Percentiles rank a stretch among this genome's conserved stretches.
phyloP scores from a whole-genome alignment of 352 stramenopile genomes.

The Globisporangium sylvaticum region DNA sequence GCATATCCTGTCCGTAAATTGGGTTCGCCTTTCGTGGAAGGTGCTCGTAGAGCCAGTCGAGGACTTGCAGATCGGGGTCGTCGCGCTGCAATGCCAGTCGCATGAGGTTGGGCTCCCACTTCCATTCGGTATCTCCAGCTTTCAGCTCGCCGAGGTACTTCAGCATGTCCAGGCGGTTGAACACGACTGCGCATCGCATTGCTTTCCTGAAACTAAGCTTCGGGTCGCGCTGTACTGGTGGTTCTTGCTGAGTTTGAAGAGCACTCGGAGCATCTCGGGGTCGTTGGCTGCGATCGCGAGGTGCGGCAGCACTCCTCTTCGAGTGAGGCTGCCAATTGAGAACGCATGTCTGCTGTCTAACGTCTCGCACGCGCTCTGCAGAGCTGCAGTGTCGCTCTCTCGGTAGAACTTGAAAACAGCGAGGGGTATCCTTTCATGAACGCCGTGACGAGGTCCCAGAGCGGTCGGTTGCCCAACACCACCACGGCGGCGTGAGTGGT shows the following conservation, averaged over 20 bases:
- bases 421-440: slow-evolving; percentile 3
- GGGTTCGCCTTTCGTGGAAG: not conserved
- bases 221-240: not conserved
- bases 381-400: not conserved
- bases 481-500: no score
- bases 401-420: not conserved
- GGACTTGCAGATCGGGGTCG: not conserved
- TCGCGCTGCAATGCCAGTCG: not conserved
- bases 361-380: not conserved
- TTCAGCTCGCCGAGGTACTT: not conserved
- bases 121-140: not conserved
- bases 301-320: slow-evolving; percentile 1
- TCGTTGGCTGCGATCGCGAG: slow-evolving; percentile 10
- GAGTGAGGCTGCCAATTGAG: not conserved
- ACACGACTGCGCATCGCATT: slow-evolving; percentile 7
- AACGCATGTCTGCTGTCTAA: not conserved
- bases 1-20: not conserved
- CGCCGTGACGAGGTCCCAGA: slow-evolving; percentile 1
- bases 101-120: slow-evolving; percentile 4
- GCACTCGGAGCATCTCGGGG: not conserved
- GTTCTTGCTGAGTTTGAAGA: not conserved
- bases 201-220: not conserved
- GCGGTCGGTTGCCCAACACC: not conserved
- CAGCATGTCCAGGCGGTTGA: slow-evolving; percentile 1
- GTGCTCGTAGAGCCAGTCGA: slow-evolving; percentile 1